phyloP scores from a whole-genome alignment of 371 early-diverging fungal species.

The Mortierella sp. region DNA sequence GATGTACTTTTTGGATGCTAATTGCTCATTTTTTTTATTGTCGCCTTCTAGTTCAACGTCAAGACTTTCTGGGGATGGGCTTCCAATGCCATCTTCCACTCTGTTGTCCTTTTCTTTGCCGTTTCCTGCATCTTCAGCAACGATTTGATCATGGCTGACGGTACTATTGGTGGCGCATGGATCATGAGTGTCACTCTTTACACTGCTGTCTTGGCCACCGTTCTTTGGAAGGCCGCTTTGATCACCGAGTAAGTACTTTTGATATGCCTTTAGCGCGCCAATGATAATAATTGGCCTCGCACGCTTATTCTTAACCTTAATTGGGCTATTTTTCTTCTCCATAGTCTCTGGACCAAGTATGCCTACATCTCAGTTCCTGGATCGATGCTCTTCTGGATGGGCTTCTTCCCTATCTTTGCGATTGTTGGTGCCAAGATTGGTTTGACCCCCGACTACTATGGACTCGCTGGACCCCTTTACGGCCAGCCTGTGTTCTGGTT shows the following conservation, averaged over 20 bases:
- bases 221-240: constrained; percentile 87
- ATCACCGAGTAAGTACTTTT: constrained; percentile 76
- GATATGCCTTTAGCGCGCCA: neutral
- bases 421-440: constrained; percentile 81
- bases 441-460: constrained; percentile 87
- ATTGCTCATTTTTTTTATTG: neutral
- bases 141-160: constrained; percentile 74
- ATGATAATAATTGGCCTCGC: neutral
- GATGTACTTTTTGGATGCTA: neutral
- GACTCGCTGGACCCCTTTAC: constrained; percentile 83
- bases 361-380: constrained; percentile 86
- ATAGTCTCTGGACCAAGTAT: constrained; percentile 88
- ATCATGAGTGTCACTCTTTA: constrained; percentile 84
- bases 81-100: constrained; percentile 94
- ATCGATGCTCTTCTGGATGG: constrained; percentile 90
- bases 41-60: constrained; percentile 79
- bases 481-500: constrained; percentile 90
- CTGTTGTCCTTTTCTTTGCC: constrained; percentile 60
- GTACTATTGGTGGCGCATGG: constrained; percentile 84
- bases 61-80: constrained; percentile 96
- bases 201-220: constrained; percentile 84
- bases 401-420: constrained; percentile 89
- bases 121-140: constrained; percentile 65
- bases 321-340: neutral
- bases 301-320: neutral